Conservation (phyloP, 441 rosid species). For the Pelargonium citronellum region DNA sequence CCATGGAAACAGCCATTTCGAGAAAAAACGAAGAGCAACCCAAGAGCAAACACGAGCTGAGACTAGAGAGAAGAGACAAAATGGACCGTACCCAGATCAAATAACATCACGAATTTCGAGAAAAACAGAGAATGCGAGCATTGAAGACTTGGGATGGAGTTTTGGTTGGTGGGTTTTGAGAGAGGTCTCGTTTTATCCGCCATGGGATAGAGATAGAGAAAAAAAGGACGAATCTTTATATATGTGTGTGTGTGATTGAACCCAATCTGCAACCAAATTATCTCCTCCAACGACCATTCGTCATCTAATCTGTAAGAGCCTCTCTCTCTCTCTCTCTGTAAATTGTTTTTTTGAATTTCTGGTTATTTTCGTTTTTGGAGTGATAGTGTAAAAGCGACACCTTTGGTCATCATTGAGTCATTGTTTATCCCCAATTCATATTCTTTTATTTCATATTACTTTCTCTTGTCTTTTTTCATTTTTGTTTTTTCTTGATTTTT, state of each 20-base stretch:
- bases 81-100: constrained; percentile 1
- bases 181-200: constrained; percentile 9
- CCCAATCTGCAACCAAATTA: constrained; percentile 1
- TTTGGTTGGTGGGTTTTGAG: constrained; percentile 5
- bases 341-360: not conserved
- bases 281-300: constrained; percentile 4
- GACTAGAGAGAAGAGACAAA: constrained; percentile 7
- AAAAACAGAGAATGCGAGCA: not conserved
- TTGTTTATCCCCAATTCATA: not conserved
- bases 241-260: not conserved
- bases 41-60: not conserved
- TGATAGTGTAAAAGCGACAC: constrained; percentile 3
- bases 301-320: not conserved
- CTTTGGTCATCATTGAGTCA: constrained; percentile 5
- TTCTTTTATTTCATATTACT: not conserved
- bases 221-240: not conserved
- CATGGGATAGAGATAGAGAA: constrained; percentile 1
- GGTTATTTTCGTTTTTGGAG: not conserved
- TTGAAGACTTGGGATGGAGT: not conserved
- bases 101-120: not conserved
- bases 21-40: not conserved
- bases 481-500: too few species aligned
- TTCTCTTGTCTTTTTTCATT: not conserved
- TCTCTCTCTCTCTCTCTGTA: not conserved
- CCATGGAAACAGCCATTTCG: constrained; percentile 9